Base-by-base conservation (phyloP, 2,329 filamentous ascomycete species). In the Botryotinia calthae region DNA sequence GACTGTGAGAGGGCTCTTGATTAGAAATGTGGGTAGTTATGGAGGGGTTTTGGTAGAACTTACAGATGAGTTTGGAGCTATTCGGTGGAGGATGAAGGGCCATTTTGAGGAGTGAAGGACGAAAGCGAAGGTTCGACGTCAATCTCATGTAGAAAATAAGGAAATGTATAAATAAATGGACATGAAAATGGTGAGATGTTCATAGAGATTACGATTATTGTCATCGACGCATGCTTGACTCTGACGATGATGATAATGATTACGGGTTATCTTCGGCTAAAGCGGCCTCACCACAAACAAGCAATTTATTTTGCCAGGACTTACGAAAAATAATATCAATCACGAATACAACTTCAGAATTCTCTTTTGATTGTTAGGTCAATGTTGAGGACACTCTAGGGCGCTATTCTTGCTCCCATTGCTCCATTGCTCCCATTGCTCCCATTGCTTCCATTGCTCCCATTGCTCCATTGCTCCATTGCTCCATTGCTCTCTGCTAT, bases 1-100 rank as follows among this genome's bases (percentile, higher is more conserved):
- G 82, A 93, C 88, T 81, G 82, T 65, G 46, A 5, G 2, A 10
- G 28, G 54, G 37, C 20, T 62, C 20, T 63, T 54, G 25, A 31
- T 67, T 42, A 56, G 46, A 42, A 28, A 67, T 75, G 46, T 16
- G 25, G 42, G 73, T 2, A n/a, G 20, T 25, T 10, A 46, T 67
- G 42, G 51, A 59, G 56, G 61, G 58, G 34, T 58, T 48, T 73
- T 56, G 66, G 37, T 28, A 54, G 44, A 31, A 75, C 74, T n/a
- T 75, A 78, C 80, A 81, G 65, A 81, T 81, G n/a, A 81, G 71
- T 72, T 81, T 81, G 5, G 76, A 74, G 3, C 74, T 64, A 8
- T 74, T 75, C 59, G 76, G 76, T 2, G 77, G 75, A 59, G 78
- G 75, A 67, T 80, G 76, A 9, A 79, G 75, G 44, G 79, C 77